These are phyloP conservation scores for Lablab purpureus DNA, from an alignment of 306 rosid genomes.

Conservation along the genomic window DNA sequence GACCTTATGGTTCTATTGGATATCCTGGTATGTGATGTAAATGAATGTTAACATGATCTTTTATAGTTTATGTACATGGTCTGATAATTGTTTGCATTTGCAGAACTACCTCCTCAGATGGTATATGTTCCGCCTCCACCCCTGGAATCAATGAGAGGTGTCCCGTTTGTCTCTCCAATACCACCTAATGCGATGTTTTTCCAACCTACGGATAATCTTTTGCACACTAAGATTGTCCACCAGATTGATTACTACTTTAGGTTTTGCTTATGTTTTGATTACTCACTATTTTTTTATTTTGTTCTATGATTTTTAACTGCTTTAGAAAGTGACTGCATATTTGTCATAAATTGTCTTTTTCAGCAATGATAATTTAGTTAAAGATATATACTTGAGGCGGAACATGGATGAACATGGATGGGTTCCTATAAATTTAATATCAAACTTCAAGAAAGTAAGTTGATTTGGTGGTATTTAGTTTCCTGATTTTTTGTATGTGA, in stretches of 20 bases:
- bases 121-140: slow-evolving; percentile 60
- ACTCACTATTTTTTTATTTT: slow-evolving; percentile 13
- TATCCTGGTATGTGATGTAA: slow-evolving; percentile 63
- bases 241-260: slow-evolving; percentile 96
- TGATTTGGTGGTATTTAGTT: slow-evolving; percentile 40
- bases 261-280: slow-evolving; percentile 50
- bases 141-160: slow-evolving; percentile 61
- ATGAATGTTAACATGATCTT: background rate
- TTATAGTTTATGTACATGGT: slow-evolving; percentile 27
- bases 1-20: slow-evolving; percentile 64
- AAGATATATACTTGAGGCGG: slow-evolving; percentile 74
- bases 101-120: slow-evolving; percentile 67
- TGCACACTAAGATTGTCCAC: slow-evolving; percentile 68
- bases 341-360: slow-evolving; percentile 52
- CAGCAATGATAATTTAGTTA: slow-evolving; percentile 79
- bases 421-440: slow-evolving; percentile 79
- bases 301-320: slow-evolving; percentile 30
- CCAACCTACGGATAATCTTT: slow-evolving; percentile 59
- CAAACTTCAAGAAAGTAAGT: slow-evolving; percentile 88
- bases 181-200: slow-evolving; percentile 56
- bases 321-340: slow-evolving; percentile 18
- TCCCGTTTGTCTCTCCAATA: slow-evolving; percentile 60
- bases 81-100: slow-evolving; percentile 44
- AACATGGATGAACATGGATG: slow-evolving; percentile 93
- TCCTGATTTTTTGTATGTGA: background rate